Evolutionary conservation across 1,139 yeast genomes (phyloP).

Genomic region (Schwanniomyces etchellsii): DNA sequence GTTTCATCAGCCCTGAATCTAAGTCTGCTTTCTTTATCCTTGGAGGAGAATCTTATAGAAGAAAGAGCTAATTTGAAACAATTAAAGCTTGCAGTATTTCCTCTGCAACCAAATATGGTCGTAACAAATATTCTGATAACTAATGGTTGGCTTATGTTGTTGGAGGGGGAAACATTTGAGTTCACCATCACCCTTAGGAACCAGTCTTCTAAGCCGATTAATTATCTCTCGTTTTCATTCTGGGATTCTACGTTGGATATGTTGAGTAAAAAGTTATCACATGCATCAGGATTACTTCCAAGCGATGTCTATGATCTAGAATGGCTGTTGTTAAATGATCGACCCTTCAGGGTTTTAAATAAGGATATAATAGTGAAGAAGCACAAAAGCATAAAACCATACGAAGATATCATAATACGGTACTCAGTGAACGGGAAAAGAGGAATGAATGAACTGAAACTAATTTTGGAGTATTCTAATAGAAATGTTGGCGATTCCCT

Average conservation of each 20-base stretch:
- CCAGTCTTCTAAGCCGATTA: constrained; percentile 49
- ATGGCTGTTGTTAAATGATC: constrained; percentile 54
- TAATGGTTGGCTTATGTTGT: constrained; percentile 68
- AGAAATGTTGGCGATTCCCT: constrained; percentile 17
- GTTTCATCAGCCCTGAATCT: constrained; percentile 5
- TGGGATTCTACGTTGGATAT: constrained; percentile 73
- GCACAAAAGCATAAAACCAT: constrained; percentile 29
- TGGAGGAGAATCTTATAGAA: constrained; percentile 13
- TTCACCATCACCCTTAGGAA: constrained; percentile 54
- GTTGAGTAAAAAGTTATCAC: constrained; percentile 33
- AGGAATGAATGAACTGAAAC: constrained; percentile 62
- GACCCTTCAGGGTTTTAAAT: constrained; percentile 48
- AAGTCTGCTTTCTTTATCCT: constrained; percentile 17
- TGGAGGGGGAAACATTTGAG: constrained; percentile 65
- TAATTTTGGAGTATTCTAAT: constrained; percentile 66
- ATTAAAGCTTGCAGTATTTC: constrained; percentile 39
- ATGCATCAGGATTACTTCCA: constrained; percentile 39
- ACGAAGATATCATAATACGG: constrained; percentile 34
- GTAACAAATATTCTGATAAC: constrained; percentile 49
- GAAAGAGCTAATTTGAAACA: constrained; percentile 15
- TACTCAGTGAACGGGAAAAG: constrained; percentile 68
- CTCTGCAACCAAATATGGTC: constrained; percentile 63
- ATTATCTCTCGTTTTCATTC: constrained; percentile 55
- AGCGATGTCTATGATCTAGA: constrained; percentile 73
- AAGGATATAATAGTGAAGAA: constrained; percentile 29